Conservation (phyloP, 2,329 filamentous ascomycete genomes). For the Fusarium sp. region DNA sequence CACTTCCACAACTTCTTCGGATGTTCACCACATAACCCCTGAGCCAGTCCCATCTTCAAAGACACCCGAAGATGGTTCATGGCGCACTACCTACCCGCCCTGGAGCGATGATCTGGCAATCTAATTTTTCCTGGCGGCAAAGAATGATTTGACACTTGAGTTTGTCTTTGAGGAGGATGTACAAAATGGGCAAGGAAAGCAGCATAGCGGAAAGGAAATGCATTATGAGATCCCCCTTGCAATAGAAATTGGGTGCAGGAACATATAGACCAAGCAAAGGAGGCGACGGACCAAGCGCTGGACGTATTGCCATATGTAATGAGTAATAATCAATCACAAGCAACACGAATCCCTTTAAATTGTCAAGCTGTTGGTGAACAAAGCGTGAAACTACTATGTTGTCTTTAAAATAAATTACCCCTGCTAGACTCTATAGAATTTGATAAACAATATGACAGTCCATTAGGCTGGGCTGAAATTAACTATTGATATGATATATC, state of each 20-base stretch:
- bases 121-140: constrained; percentile 2
- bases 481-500: constrained; percentile 25
- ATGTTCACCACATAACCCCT: constrained; percentile 1
- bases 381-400: neutral
- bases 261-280: constrained; percentile 34
- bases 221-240: constrained; percentile 23
- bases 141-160: constrained; percentile 3
- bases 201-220: constrained; percentile 22
- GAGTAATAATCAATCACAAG: constrained; percentile 38
- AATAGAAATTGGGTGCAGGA: constrained; percentile 11
- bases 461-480: neutral
- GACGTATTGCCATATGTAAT: constrained; percentile 47
- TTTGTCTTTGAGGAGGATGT: neutral
- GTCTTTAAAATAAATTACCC: neutral
- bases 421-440: neutral
- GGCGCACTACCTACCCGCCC: constrained; percentile 59
- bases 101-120: constrained; percentile 52
- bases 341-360: constrained; percentile 7
- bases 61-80: constrained; percentile 56
- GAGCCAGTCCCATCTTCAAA: constrained; percentile 37
- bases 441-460: neutral
- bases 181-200: constrained; percentile 1
- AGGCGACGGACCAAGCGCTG: constrained; percentile 55
- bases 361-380: neutral
- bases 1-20: constrained; percentile 22